Evolutionary conservation across 1,284 basidiomycete species (phyloP).

Genomic region (Inonotus hispidus): DNA sequence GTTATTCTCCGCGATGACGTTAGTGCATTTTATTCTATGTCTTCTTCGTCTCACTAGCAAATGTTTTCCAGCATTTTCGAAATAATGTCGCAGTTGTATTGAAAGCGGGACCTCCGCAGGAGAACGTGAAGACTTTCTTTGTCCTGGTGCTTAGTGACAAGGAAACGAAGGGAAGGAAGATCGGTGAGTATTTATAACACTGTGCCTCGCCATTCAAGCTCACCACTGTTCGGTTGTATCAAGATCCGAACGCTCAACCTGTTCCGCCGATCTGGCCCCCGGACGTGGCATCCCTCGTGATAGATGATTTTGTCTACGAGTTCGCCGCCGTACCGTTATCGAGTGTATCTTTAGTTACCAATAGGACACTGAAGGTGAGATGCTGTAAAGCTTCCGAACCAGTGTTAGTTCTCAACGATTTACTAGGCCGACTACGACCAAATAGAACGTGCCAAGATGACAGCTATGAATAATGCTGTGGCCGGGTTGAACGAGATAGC

Average conservation of each 20-base stretch:
- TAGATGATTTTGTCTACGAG: constrained; percentile 62
- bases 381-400: constrained; percentile 8
- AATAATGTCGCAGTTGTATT: constrained; percentile 75
- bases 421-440: constrained; percentile 64
- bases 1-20: constrained; percentile 83
- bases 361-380: constrained; percentile 63
- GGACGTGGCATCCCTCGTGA: constrained; percentile 37
- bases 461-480: constrained; percentile 52
- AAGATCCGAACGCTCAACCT: constrained; percentile 57
- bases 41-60: background rate
- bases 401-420: constrained; percentile 2
- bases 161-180: constrained; percentile 50
- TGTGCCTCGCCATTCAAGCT: background rate
- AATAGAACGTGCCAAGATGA: constrained; percentile 63
- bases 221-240: background rate
- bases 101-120: constrained; percentile 58
- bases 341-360: constrained; percentile 78
- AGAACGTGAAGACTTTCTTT: constrained; percentile 56
- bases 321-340: constrained; percentile 60
- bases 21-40: constrained; percentile 26
- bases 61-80: constrained; percentile 64
- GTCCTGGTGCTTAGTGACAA: constrained; percentile 72
- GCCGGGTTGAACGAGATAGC: constrained; percentile 44
- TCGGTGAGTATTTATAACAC: constrained; percentile 38
- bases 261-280: constrained; percentile 78